These are phyloP conservation scores for Esteya vermicola DNA, from an alignment of 2,329 filamentous ascomycete genomes.

Conservation along the genomic window DNA sequence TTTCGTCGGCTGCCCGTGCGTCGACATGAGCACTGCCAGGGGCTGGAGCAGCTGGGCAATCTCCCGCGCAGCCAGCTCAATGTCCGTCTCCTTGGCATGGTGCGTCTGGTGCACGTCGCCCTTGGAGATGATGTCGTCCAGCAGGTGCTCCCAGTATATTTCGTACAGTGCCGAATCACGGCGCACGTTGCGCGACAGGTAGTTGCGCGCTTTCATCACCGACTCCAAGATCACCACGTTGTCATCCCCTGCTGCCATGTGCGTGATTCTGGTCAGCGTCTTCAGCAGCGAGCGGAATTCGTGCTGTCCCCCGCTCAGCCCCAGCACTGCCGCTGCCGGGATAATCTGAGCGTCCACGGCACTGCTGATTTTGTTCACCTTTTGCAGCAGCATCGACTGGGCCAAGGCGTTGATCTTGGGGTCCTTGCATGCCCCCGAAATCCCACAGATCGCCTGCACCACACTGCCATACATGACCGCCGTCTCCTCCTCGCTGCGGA, in stretches of 20 bases:
- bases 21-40: constrained; percentile 70
- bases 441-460: constrained; percentile 89
- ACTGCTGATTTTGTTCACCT: constrained; percentile 71
- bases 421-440: constrained; percentile 68
- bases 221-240: constrained; percentile 56
- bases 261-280: constrained; percentile 61
- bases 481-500: constrained; percentile 65
- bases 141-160: constrained; percentile 68
- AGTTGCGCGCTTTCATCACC: constrained; percentile 64
- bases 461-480: constrained; percentile 69
- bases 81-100: constrained; percentile 60
- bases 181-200: constrained; percentile 57
- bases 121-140: constrained; percentile 80
- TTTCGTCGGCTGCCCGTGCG: constrained; percentile 38
- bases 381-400: constrained; percentile 93
- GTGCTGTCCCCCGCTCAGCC: constrained; percentile 59
- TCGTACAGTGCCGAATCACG: constrained; percentile 63
- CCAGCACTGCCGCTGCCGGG: constrained; percentile 63
- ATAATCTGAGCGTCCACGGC: constrained; percentile 77
- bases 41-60: constrained; percentile 81
- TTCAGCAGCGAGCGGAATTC: constrained; percentile 83
- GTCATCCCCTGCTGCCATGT: constrained; percentile 57
- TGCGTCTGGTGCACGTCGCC: constrained; percentile 70
- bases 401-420: constrained; percentile 87
- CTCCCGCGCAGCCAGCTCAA: constrained; percentile 70